Evolutionary conservation across 768 basidiomycete species (phyloP).

Genomic region (Boletellus sp.): DNA sequence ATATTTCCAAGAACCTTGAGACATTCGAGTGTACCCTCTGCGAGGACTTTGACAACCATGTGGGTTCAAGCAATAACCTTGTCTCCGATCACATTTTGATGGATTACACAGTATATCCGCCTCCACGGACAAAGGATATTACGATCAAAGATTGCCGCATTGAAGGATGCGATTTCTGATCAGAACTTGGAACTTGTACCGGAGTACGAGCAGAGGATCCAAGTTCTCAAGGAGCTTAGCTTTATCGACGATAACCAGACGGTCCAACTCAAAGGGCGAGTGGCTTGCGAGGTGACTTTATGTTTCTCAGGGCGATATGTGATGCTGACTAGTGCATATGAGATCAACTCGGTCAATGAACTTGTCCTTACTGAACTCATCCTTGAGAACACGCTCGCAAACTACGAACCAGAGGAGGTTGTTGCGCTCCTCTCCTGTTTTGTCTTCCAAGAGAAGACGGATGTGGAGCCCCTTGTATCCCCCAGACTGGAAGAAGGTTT

Average conservation of each 20-base stretch:
- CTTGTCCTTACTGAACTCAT: constrained; percentile 95
- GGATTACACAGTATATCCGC: constrained; percentile 56
- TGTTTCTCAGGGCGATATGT: background rate
- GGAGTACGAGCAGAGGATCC: constrained; percentile 93
- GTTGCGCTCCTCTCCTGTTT: constrained; percentile 95
- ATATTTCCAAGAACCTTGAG: constrained; percentile 41
- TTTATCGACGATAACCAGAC: constrained; percentile 97
- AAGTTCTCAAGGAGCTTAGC: constrained; percentile 83
- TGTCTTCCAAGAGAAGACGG: constrained; percentile 98
- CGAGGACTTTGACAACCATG: constrained; percentile 69
- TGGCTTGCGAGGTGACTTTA: constrained; percentile 84
- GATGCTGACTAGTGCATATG: constrained; percentile 6
- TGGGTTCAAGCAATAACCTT: constrained; percentile 36
- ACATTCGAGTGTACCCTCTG: constrained; percentile 55
- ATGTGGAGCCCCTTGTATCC: constrained; percentile 79
- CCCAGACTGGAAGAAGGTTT: constrained; percentile 77
- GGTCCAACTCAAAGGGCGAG: constrained; percentile 91
- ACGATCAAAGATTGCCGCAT: constrained; percentile 64
- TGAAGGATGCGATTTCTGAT: constrained; percentile 88
- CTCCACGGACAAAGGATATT: constrained; percentile 76
- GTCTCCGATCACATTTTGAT: constrained; percentile 6
- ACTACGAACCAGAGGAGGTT: constrained; percentile 92
- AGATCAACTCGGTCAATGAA: constrained; percentile 99
- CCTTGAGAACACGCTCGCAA: constrained; percentile 88
- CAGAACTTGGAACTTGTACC: constrained; percentile 96